phyloP scores from a whole-genome alignment of 345 rosid genomes.

The Syzygium aromaticum region DNA sequence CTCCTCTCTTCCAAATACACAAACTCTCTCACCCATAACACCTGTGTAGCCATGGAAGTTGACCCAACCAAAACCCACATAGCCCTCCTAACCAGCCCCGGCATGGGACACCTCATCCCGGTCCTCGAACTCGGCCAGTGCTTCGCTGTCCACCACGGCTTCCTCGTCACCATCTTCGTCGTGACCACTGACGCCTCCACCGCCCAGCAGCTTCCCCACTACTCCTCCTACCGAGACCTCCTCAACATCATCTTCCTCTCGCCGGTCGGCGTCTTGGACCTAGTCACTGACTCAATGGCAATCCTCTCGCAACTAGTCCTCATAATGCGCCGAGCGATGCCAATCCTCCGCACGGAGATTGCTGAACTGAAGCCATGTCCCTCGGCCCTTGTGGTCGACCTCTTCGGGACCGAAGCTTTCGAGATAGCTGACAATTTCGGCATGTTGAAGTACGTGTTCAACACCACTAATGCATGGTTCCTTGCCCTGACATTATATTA shows the following conservation, averaged over 20 bases:
- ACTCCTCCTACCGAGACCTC: background rate
- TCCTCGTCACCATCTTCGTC: slow-evolving; percentile 20
- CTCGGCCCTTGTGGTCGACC: slow-evolving; percentile 28
- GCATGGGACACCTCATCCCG: slow-evolving; percentile 45
- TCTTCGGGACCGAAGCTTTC: slow-evolving; percentile 36
- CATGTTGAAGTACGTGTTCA: slow-evolving; percentile 33
- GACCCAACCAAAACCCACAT: slow-evolving; percentile 9
- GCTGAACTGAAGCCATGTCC: slow-evolving; percentile 9
- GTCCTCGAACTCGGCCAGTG: slow-evolving; percentile 27
- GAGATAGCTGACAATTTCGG: slow-evolving; percentile 31
- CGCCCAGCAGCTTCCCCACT: background rate
- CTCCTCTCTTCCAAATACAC: background rate
- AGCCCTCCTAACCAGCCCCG: slow-evolving; percentile 34
- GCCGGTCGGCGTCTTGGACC: slow-evolving; percentile 10
- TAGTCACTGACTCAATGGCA: background rate
- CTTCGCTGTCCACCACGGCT: slow-evolving; percentile 12
- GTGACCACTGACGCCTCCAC: slow-evolving; percentile 10
- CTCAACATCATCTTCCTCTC: slow-evolving; percentile 16
- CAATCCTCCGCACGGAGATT: slow-evolving; percentile 9
- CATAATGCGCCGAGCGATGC: slow-evolving; percentile 9
- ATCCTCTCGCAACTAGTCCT: background rate
- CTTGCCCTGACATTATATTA: slow-evolving; percentile 16
- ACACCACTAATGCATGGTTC: slow-evolving; percentile 39
- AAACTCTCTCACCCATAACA: too few species aligned
- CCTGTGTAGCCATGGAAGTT: background rate